These are phyloP conservation scores for Colletotrichum siamense DNA, from an alignment of 2,329 filamentous ascomycete species.

Conservation along the genomic window DNA sequence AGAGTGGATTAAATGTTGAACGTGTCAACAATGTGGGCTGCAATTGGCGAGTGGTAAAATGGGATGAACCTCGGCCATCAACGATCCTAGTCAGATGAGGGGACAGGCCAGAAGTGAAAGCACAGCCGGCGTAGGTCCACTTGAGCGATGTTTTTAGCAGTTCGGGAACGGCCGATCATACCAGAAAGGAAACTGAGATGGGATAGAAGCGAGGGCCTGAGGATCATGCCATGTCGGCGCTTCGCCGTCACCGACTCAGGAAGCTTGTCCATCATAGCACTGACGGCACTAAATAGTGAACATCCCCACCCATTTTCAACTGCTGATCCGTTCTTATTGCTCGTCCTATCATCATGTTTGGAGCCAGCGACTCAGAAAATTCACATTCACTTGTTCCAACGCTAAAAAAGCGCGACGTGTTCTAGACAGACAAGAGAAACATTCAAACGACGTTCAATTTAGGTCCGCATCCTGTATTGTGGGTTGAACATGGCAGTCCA, in stretches of 20 bases:
- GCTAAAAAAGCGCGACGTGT: fast-evolving
- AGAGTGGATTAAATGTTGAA: not conserved
- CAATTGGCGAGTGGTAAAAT: not conserved
- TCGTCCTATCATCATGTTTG: not conserved
- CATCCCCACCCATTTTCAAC: not conserved
- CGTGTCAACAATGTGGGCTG: fast-evolving
- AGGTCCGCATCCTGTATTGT: not conserved
- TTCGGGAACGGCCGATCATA: not conserved
- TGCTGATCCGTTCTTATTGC: not conserved
- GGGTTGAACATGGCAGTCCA: not conserved
- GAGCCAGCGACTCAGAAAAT: not conserved
- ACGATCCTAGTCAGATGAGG: not conserved
- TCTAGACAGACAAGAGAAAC: fast-evolving
- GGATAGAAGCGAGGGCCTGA: not conserved
- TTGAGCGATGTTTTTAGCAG: not conserved
- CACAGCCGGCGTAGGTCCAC: not conserved
- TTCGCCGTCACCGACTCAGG: not conserved
- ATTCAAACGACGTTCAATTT: not conserved
- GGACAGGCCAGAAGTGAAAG: not conserved
- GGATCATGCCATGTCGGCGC: not conserved
- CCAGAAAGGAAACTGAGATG: not conserved
- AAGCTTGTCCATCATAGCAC: not conserved
- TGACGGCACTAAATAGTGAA: not conserved
- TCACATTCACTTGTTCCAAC: fast-evolving
- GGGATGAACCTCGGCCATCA: not conserved